Conservation (phyloP, 495 filamentous ascomycete genomes). For the Xylaria palmicola region DNA sequence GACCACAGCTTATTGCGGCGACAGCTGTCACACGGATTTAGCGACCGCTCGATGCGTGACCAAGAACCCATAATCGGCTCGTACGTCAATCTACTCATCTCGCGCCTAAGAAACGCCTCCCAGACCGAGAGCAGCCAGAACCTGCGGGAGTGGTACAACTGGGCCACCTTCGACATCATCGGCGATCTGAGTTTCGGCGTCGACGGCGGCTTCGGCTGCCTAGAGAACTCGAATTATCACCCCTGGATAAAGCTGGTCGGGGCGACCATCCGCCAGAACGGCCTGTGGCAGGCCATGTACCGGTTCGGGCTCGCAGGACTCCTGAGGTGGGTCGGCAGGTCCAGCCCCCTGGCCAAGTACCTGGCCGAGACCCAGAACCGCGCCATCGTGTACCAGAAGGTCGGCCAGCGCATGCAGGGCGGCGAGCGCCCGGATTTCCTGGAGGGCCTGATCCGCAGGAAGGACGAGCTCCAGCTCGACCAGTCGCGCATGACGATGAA, state of each 20-base stretch:
- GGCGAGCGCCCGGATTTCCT: constrained; percentile 46
- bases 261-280: constrained; percentile 31
- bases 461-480: constrained; percentile 40
- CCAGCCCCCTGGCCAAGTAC: constrained; percentile 19
- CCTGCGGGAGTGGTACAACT: constrained; percentile 47
- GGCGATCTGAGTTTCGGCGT: constrained; percentile 62
- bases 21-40: constrained; percentile 48
- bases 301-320: constrained; percentile 11
- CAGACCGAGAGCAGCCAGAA: background rate
- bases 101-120: constrained; percentile 16
- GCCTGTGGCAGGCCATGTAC: constrained; percentile 20
- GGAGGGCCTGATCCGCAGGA: constrained; percentile 48
- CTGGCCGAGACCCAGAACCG: constrained; percentile 35
- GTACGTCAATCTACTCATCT: constrained; percentile 47
- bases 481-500: constrained; percentile 24
- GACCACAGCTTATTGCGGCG: constrained; percentile 34
- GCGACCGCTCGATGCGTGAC: constrained; percentile 42
- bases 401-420: constrained; percentile 41
- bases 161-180: constrained; percentile 61
- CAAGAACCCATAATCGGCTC: constrained; percentile 48
- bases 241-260: constrained; percentile 52
- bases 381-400: constrained; percentile 35
- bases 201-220: constrained; percentile 48
- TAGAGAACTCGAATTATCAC: constrained; percentile 49
- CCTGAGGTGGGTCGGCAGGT: background rate